These are phyloP conservation scores for Penicillium herquei DNA, from an alignment of 495 filamentous ascomycete species.

Conservation along the genomic window DNA sequence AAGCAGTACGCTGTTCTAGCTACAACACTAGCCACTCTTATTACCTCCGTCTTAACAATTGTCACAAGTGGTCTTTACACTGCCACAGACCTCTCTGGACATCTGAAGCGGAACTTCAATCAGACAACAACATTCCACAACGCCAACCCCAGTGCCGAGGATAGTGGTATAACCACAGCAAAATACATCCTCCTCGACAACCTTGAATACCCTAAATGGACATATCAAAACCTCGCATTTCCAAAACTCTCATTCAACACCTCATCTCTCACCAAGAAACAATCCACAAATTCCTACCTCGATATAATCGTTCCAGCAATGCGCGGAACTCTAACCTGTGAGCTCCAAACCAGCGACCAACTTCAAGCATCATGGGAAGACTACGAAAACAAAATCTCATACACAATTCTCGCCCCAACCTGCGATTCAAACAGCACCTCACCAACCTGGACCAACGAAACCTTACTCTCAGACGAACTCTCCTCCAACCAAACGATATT, in stretches of 20 bases:
- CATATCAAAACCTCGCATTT: constrained; percentile 11
- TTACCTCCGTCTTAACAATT: constrained; percentile 12
- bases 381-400: not conserved
- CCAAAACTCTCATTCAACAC: not conserved
- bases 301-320: constrained; percentile 2
- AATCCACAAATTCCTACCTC: not conserved
- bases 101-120: constrained; percentile 3
- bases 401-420: not conserved
- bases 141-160: not conserved
- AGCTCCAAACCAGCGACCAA: not conserved
- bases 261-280: not conserved
- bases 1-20: constrained; percentile 11
- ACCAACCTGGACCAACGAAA: not conserved
- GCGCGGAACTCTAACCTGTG: not conserved
- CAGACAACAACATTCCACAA: not conserved
- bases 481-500: no score
- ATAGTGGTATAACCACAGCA: not conserved
- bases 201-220: constrained; percentile 12
- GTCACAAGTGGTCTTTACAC: constrained; percentile 16
- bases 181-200: constrained; percentile 6
- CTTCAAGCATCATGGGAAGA: not conserved
- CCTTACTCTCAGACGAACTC: no score
- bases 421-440: not conserved
- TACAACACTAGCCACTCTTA: constrained; percentile 7
- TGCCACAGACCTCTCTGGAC: constrained; percentile 1